These are phyloP conservation scores for Dalechampia spathulata DNA, from an alignment of 441 rosid species.

Conservation along the genomic window DNA sequence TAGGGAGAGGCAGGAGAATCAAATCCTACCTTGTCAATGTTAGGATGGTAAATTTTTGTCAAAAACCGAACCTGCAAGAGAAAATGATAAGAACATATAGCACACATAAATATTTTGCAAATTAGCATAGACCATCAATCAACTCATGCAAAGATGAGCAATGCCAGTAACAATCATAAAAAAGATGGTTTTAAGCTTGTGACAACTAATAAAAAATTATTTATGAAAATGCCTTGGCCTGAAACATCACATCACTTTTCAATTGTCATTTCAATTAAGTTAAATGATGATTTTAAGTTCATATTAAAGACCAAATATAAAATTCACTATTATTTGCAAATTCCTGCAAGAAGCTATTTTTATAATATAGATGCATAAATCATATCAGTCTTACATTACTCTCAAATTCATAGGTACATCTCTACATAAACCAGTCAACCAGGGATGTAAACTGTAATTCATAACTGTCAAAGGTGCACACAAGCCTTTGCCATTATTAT, in stretches of 20 bases:
- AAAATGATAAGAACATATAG: background rate
- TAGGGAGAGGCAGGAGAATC: background rate
- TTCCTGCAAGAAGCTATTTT: background rate
- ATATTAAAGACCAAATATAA: too few species aligned
- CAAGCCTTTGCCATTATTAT: too few species aligned
- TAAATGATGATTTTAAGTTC: background rate
- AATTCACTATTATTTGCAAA: background rate
- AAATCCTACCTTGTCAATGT: conserved; percentile 53
- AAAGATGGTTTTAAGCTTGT: too few species aligned
- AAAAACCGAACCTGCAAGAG: conserved; percentile 84
- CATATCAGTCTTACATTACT: too few species aligned
- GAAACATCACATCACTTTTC: background rate
- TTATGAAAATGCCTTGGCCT: background rate
- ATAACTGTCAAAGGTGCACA: too few species aligned
- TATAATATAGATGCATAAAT: background rate
- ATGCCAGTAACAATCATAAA: background rate
- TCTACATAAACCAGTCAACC: background rate
- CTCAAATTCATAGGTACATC: background rate
- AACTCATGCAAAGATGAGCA: too few species aligned
- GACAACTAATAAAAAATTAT: too few species aligned
- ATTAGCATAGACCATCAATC: background rate
- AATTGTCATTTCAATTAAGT: background rate
- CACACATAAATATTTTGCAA: background rate
- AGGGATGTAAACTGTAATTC: too few species aligned
- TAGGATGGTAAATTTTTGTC: conserved; percentile 97